Conservation (phyloP, 2,329 filamentous ascomycete genomes). For the Fusarium nelsonii region DNA sequence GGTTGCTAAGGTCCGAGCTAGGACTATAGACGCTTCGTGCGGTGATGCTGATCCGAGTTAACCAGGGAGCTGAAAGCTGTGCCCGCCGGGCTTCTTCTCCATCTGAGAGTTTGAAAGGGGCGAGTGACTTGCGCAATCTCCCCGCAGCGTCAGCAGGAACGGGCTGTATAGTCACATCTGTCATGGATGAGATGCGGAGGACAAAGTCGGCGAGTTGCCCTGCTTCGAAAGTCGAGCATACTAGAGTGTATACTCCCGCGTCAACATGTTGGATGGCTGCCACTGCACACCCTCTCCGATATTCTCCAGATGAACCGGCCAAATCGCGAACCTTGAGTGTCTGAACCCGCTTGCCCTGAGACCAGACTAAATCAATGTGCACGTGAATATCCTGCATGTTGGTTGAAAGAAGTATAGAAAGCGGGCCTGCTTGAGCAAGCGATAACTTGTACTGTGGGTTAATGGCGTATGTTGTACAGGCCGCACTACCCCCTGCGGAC, state of each 20-base stretch:
- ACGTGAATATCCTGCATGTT: slow-evolving; percentile 76
- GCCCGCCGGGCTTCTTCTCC: slow-evolving; percentile 57
- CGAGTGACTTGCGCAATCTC: slow-evolving; percentile 71
- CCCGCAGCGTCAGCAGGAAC: slow-evolving; percentile 83
- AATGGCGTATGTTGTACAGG: slow-evolving; percentile 78
- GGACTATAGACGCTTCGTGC: slow-evolving; percentile 49
- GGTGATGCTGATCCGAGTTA: slow-evolving; percentile 68
- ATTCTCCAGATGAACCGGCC: slow-evolving; percentile 86
- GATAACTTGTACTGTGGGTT: slow-evolving; percentile 88
- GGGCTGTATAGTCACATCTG: slow-evolving; percentile 66
- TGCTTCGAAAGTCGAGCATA: slow-evolving; percentile 90
- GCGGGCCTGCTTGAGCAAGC: slow-evolving; percentile 66
- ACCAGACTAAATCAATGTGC: slow-evolving; percentile 87
- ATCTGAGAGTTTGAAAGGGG: slow-evolving; percentile 64
- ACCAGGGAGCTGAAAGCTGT: slow-evolving; percentile 55
- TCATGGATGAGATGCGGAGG: slow-evolving; percentile 77
- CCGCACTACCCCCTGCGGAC: slow-evolving; percentile 87
- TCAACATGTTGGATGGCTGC: slow-evolving; percentile 72
- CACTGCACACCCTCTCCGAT: slow-evolving; percentile 82
- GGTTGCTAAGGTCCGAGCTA: slow-evolving; percentile 29
- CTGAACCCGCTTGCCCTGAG: slow-evolving; percentile 77
- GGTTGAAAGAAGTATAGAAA: slow-evolving; percentile 81
- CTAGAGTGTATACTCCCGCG: slow-evolving; percentile 83
- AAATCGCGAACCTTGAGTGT: slow-evolving; percentile 81
- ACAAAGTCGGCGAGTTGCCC: slow-evolving; percentile 81